Evolutionary conservation across 164 flowering plant genomes (phyloP).

Genomic region (Macadamia tetraphylla): DNA sequence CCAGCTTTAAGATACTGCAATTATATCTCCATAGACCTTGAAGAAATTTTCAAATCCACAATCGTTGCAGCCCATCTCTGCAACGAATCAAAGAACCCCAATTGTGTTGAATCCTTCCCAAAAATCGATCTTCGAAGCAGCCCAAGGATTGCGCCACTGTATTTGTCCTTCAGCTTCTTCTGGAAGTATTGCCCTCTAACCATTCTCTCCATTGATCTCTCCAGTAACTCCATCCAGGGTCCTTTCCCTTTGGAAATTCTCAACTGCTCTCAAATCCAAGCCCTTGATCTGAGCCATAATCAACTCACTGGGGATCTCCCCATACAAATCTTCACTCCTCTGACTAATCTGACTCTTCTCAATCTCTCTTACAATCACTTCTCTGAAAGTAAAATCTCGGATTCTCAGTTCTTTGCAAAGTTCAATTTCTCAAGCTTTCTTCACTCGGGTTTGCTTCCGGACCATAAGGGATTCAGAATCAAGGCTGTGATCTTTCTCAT

Average conservation of each 20-base stretch:
- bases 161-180: constrained; percentile 53
- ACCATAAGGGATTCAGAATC: constrained; percentile 19
- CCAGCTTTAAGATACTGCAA: constrained; percentile 56
- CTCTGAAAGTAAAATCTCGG: constrained; percentile 33
- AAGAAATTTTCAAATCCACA: constrained; percentile 49
- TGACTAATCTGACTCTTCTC: constrained; percentile 40
- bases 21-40: constrained; percentile 27
- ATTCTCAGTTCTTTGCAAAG: constrained; percentile 30
- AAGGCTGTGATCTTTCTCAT: constrained; percentile 29
- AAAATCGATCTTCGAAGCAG: constrained; percentile 45
- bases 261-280: constrained; percentile 38
- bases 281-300: constrained; percentile 57
- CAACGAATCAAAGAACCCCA: constrained; percentile 43
- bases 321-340: constrained; percentile 21
- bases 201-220: constrained; percentile 34
- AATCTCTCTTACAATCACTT: constrained; percentile 53
- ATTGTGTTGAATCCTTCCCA: constrained; percentile 43
- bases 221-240: constrained; percentile 45
- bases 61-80: constrained; percentile 57
- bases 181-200: constrained; percentile 66
- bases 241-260: constrained; percentile 46
- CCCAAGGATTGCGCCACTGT: constrained; percentile 42
- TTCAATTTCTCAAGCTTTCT: constrained; percentile 43
- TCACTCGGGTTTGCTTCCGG: constrained; percentile 44
- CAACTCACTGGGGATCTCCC: constrained; percentile 43